These are phyloP conservation scores for Thielaviopsis euricoi DNA, from an alignment of 2,329 filamentous ascomycete species.

Conservation along the genomic window DNA sequence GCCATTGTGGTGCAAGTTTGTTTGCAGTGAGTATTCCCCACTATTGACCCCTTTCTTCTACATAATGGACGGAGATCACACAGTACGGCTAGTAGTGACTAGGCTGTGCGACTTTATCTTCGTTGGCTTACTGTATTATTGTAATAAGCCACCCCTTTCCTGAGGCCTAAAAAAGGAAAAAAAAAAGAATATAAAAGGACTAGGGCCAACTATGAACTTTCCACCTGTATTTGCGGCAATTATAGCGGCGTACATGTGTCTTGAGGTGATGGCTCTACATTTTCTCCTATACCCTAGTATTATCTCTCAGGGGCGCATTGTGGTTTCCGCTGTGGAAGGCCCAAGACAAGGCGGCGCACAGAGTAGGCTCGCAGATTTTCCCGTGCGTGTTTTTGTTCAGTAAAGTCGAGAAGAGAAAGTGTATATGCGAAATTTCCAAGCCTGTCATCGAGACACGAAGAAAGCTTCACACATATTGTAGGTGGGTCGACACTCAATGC, in stretches of 20 bases:
- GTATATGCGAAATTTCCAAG: too few species aligned
- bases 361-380: too few species aligned
- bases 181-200: background rate
- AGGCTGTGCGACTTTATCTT: background rate
- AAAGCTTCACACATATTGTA: too few species aligned
- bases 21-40: background rate
- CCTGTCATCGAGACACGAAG: too few species aligned
- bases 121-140: background rate
- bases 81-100: background rate
- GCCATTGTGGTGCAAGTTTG: background rate
- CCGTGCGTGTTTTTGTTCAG: too few species aligned
- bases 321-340: background rate
- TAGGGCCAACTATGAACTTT: background rate
- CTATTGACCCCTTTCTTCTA: background rate
- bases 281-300: background rate
- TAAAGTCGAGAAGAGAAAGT: background rate
- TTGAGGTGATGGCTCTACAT: background rate
- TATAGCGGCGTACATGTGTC: background rate
- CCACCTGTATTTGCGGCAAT: background rate
- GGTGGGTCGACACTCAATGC: too few species aligned
- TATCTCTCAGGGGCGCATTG: background rate
- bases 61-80: background rate
- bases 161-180: background rate
- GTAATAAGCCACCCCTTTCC: background rate
- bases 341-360: background rate